phyloP scores from a whole-genome alignment of 371 early-diverging fungal species.

The Dinochytrium kinnereticum region DNA sequence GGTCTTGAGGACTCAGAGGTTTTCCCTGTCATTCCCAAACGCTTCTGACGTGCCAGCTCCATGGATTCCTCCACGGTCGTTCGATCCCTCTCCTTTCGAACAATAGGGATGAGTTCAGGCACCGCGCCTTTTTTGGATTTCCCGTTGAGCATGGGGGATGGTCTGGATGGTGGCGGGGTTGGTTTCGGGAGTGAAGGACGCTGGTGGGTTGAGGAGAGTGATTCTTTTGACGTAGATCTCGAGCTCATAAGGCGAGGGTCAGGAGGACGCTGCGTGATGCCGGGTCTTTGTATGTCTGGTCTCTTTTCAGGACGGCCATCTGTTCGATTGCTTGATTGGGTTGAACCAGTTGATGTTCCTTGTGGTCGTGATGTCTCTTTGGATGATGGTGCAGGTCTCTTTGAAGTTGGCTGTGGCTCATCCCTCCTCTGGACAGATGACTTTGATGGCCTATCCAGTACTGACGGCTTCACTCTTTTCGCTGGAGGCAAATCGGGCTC shows the following conservation, averaged over 20 bases:
- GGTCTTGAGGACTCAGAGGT: not conserved
- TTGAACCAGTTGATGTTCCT: too few relatives aligned
- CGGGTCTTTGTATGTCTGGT: too few relatives aligned
- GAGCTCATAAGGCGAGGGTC: too few relatives aligned
- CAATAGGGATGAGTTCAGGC: constrained; percentile 14
- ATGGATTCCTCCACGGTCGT: constrained; percentile 7
- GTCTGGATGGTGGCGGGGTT: not conserved
- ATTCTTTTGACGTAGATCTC: too few relatives aligned
- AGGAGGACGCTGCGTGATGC: too few relatives aligned
- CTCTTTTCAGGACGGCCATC: too few relatives aligned
- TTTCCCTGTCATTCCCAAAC: not conserved
- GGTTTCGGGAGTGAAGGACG: not conserved
- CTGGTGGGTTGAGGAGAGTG: too few relatives aligned
- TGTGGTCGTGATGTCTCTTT: too few relatives aligned
- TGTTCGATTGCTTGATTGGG: too few relatives aligned
- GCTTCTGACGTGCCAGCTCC: not conserved
- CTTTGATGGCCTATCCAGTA: not conserved
- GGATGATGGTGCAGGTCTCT: too few relatives aligned
- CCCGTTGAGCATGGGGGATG: not conserved
- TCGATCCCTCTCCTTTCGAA: constrained; percentile 1
- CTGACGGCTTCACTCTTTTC: not conserved
- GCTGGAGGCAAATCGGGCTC: not conserved
- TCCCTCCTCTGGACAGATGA: not conserved
- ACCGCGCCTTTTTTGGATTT: not conserved
- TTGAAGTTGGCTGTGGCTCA: too few relatives aligned